phyloP scores from a whole-genome alignment of 2,329 filamentous ascomycete genomes.

The Aspergillus alliaceus region DNA sequence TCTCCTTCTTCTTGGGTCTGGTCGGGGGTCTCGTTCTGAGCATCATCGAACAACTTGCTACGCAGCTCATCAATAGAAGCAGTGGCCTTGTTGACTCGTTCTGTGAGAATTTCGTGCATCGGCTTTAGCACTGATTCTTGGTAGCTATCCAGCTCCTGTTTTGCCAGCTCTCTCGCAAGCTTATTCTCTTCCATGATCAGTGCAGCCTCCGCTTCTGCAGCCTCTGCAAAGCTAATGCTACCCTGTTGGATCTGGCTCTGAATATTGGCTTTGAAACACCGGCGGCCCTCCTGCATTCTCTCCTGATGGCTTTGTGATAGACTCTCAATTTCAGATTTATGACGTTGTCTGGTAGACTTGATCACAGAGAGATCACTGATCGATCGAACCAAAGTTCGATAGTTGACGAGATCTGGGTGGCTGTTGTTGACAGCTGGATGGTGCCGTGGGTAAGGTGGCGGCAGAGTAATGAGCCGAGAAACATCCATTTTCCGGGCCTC shows the following conservation, averaged over 20 bases:
- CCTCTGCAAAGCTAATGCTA: conserved; percentile 78
- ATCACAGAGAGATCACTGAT: conserved; percentile 74
- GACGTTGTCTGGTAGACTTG: conserved; percentile 61
- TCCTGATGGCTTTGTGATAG: conserved; percentile 54
- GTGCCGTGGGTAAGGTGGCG: conserved; percentile 90
- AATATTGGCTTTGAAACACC: conserved; percentile 70
- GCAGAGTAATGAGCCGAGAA: conserved; percentile 86
- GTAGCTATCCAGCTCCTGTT: conserved; percentile 80
- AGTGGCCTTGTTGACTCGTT: conserved; percentile 71
- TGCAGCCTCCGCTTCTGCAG: conserved; percentile 76
- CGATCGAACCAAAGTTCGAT: conserved; percentile 70
- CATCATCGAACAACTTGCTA: conserved; percentile 70
- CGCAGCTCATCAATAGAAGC: conserved; percentile 75
- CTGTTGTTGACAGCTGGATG: conserved; percentile 95
- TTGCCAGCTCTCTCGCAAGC: conserved; percentile 69
- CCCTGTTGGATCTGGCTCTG: conserved; percentile 77
- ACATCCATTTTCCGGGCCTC: conserved; percentile 71
- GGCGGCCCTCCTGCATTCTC: conserved; percentile 60
- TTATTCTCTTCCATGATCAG: conserved; percentile 69
- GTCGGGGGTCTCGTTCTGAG: conserved; percentile 68
- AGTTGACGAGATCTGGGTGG: conserved; percentile 82
- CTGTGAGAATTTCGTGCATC: conserved; percentile 74
- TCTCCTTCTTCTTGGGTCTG: conserved; percentile 93
- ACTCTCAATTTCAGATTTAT: conserved; percentile 51
- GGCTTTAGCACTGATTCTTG: conserved; percentile 81